Evolutionary conservation across 2,329 filamentous ascomycete species (phyloP).

Genomic region (Amphichorda felina): DNA sequence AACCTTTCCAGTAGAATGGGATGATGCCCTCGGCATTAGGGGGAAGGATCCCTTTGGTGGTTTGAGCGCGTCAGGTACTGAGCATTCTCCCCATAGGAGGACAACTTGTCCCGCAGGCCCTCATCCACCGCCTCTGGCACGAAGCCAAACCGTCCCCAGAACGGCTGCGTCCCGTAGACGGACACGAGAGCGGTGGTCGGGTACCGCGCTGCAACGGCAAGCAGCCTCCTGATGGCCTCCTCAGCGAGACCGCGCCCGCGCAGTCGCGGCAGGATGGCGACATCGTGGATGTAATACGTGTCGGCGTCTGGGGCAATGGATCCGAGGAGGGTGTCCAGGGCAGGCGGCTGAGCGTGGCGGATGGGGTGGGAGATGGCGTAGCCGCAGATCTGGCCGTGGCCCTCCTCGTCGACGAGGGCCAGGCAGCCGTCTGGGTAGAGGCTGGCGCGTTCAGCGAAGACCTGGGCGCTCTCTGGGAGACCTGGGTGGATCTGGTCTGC

Average conservation of each 20-base stretch:
- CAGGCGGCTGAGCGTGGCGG: conserved; percentile 13
- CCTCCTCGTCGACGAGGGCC: conserved; percentile 11
- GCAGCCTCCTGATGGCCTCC: conserved; percentile 10
- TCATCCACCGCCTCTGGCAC: conserved; percentile 8
- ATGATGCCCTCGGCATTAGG: too few species aligned
- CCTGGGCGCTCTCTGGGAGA: conserved; percentile 15
- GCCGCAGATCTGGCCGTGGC: conserved; percentile 11
- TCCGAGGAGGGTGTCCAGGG: conserved; percentile 16
- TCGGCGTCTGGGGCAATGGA: conserved; percentile 15
- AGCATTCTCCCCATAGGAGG: conserved; percentile 19
- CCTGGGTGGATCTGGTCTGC: conserved; percentile 15
- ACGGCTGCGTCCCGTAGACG: conserved; percentile 19
- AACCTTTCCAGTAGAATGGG: too few species aligned
- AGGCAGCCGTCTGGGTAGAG: conserved; percentile 22
- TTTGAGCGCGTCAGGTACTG: conserved; percentile 6
- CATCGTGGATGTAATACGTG: conserved; percentile 25
- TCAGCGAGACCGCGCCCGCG: conserved; percentile 15
- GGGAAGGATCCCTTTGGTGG: too few species aligned
- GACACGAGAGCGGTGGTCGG: conserved; percentile 17
- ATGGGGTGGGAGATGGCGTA: conserved; percentile 25
- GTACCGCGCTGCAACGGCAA: conserved; percentile 12
- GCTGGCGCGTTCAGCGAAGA: conserved; percentile 18
- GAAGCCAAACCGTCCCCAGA: conserved; percentile 22
- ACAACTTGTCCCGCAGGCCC: conserved; percentile 14
- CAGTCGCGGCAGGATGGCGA: conserved; percentile 15